Evolutionary conservation across 257 asterid species (phyloP).

Genomic region (Prunella vulgaris): DNA sequence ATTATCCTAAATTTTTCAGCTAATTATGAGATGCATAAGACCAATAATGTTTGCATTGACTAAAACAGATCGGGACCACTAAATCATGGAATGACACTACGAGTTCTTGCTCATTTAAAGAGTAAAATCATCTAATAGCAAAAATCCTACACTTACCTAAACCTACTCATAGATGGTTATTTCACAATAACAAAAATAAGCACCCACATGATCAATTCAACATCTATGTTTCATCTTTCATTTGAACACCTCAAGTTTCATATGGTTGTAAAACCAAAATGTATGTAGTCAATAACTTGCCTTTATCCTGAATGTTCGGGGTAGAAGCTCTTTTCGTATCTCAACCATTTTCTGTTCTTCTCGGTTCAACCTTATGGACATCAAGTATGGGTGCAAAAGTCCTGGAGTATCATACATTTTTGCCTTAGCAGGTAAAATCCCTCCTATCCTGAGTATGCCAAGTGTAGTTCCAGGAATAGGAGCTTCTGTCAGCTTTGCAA

Average conservation of each 20-base stretch:
- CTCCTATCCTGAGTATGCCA: constrained; percentile 88
- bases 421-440: constrained; percentile 89
- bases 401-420: constrained; percentile 98
- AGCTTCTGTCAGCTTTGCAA: constrained; percentile 85
- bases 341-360: constrained; percentile 94
- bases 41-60: background rate
- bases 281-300: constrained; percentile 37
- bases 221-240: background rate
- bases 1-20: background rate
- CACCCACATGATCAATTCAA: background rate
- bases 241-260: background rate
- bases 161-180: constrained; percentile 7
- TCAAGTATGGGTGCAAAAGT: constrained; percentile 76
- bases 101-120: background rate
- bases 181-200: background rate
- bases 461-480: constrained; percentile 93
- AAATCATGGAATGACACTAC: background rate
- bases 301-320: constrained; percentile 80
- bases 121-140: constrained; percentile 11
- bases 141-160: background rate
- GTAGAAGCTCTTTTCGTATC: constrained; percentile 90
- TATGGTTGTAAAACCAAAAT: background rate
- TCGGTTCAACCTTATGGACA: constrained; percentile 78
- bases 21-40: background rate
- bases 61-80: background rate